These are phyloP conservation scores for Xanthoparmelia taractica DNA, from an alignment of 495 filamentous ascomycete genomes.

Conservation along the genomic window DNA sequence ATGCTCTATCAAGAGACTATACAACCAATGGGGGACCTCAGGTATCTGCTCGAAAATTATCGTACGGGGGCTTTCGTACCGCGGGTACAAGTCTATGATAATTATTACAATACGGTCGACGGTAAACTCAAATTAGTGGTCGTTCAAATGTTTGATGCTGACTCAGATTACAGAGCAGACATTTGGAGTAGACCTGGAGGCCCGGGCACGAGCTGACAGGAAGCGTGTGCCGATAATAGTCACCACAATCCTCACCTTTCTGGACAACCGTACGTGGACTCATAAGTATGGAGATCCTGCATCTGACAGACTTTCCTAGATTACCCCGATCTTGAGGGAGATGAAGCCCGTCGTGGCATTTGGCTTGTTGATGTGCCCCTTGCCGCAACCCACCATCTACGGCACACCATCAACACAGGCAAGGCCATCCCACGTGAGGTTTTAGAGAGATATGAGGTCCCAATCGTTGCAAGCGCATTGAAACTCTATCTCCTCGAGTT, in stretches of 20 bases:
- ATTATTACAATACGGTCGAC: slow-evolving; percentile 97
- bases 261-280: slow-evolving; percentile 65
- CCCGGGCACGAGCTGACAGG: slow-evolving; percentile 80
- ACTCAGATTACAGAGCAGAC: slow-evolving; percentile 64
- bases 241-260: slow-evolving; percentile 84
- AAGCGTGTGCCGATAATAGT: slow-evolving; percentile 93
- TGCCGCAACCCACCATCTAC: slow-evolving; percentile 73
- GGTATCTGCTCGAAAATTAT: slow-evolving; percentile 97
- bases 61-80: slow-evolving; percentile 88
- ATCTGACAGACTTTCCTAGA: slow-evolving; percentile 37
- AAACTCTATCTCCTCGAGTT: slow-evolving; percentile 96
- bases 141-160: slow-evolving; percentile 16
- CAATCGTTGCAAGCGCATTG: slow-evolving; percentile 85
- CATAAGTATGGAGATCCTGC: slow-evolving; percentile 20
- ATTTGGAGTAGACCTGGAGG: slow-evolving; percentile 95
- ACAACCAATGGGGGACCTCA: slow-evolving; percentile 80
- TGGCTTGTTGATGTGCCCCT: slow-evolving; percentile 93
- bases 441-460: slow-evolving; percentile 79
- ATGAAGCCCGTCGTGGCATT: slow-evolving; percentile 84
- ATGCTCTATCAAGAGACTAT: slow-evolving; percentile 98
- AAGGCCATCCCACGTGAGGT: slow-evolving; percentile 69
- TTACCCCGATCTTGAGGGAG: slow-evolving; percentile 95
- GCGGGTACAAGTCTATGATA: slow-evolving; percentile 90
- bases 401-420: slow-evolving; percentile 77
- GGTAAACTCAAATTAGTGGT: slow-evolving; percentile 34